Evolutionary conservation across 75 land plant genomes (phyloP), one percentile per base, ranked within the genome.

Genomic region (Chamaecyparis obtusa): DNA sequence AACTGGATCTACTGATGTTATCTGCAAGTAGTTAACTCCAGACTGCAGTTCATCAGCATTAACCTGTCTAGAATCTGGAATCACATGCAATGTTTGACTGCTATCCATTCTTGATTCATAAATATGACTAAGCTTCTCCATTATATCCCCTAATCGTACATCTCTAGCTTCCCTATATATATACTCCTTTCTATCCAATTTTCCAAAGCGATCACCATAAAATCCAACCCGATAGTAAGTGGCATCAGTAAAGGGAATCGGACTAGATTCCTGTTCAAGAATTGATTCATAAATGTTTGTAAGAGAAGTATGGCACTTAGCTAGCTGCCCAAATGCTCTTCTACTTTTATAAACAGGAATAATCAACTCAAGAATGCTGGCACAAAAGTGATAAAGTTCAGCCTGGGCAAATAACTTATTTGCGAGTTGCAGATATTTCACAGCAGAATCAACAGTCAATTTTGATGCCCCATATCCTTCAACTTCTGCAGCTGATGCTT

Each of bases 401-500:
- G 99, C 99, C 90, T 98, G 99, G 69, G 96, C 92, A 86, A 98
- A 98, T 46, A 98, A 95, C 85, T 95, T 97, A 90, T 98, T 95
- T 44, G 99, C 99, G 54, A 98, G 93, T 88, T 98, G 99, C 30
- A 98, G 94, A 87, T 98, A 98, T 83, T 98, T 98, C 24, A 98
- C 99, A 87, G 99, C 99, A 55, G 99, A 98, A 80, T 98, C 99
- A 43, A 98, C 95, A 17, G 99, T 98, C 84, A 98, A 93, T 91
- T 98, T 98, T 80, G 99, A 98, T 43, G 99, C 94, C 80, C 99
- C 99, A 86, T 98, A 98, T 21, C 99, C 99, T 89, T 98, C 99
- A 3, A 98, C 99, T 90, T 98, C 99, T 80, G 99, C 99, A 46
- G 96, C 97, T 17, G 97, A 93, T 55, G 99, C 94, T 88, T 98